Base-by-base conservation (phyloP, 192 early-diverging fungal genomes). In the Endogone sp. region DNA sequence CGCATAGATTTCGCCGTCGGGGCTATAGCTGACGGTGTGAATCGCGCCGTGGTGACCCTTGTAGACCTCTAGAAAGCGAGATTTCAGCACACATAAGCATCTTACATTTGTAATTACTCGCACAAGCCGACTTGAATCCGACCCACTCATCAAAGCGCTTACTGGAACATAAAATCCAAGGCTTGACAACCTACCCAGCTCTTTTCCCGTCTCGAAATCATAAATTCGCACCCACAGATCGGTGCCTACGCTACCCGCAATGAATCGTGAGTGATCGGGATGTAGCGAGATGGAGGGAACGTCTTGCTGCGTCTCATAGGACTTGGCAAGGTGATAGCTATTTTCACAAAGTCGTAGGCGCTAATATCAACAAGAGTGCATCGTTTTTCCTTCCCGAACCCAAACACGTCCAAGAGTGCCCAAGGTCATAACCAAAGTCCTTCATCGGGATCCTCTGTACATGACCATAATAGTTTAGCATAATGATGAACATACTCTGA, bases 31-130 rank as follows among this genome's bases (percentile, higher is more conserved):
- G 26, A 91, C 91, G 69, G 91, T 91, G 62, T 95, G 93, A 32
- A 96, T 90, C 0, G 93, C 90, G 4, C 94, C 94, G 68, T 95
- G 93, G 72, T 96, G 94, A 29, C 94, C 94, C 76, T 95, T 95
- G 72, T 94, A 92, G 16, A 92, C 83, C 71, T 94, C 91, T 44
- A 56, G 63, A 13, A 71, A 26, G 4, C 29, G 23, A 23, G 13
- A 8, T 3, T 29, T 25, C 32, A 24, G 24, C n/a, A n/a, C 13
- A 66, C 16, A 56, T 0, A 27, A 22, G 21, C 16, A 24, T 56
- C n/a, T 16, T 6, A 49, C 37, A 49, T 49, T 49, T 6, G 16
- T 8, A 49, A 11, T 49, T 11, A 49, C 9, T 11, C 9, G 37
- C 0, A 49, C 37, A 49, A 49, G 9, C 1, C 37, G 21, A 16